Conservation (phyloP, 345 rosid genomes). For the Crucihimalaya himalaica region DNA sequence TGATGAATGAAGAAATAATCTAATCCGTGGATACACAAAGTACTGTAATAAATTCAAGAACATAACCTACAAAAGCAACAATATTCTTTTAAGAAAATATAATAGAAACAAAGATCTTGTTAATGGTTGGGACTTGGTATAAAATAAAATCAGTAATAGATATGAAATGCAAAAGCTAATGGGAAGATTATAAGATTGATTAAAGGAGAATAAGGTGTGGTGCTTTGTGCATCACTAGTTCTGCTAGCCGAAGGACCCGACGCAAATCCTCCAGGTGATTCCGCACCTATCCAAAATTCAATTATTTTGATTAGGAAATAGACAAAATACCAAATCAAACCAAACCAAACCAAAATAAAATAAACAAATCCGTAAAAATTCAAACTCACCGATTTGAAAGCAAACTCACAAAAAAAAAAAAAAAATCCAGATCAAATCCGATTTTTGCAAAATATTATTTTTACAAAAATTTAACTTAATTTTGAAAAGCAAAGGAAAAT, state of each 20-base stretch:
- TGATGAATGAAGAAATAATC: constrained; percentile 31
- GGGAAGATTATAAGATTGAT: constrained; percentile 16
- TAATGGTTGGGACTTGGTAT: neutral
- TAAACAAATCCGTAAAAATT: neutral
- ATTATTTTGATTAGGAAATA: neutral
- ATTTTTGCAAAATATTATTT: no score
- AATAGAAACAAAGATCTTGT: constrained; percentile 6
- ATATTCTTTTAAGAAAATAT: constrained; percentile 12
- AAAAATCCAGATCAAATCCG: no score
- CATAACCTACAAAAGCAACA: constrained; percentile 23
- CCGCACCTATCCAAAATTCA: constrained; percentile 23
- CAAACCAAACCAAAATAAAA: neutral
- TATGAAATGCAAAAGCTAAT: constrained; percentile 25
- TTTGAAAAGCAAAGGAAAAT: neutral
- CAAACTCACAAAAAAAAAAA: no score
- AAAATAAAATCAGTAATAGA: constrained; percentile 6
- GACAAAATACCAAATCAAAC: neutral
- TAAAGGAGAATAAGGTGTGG: constrained; percentile 17
- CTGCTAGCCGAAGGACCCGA: neutral
- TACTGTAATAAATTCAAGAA: constrained; percentile 5
- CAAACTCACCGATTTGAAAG: no score
- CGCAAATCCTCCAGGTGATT: constrained; percentile 29
- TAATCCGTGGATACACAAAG: constrained; percentile 15
- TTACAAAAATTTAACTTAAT: neutral
- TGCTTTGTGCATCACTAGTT: constrained; percentile 17